Conservation (phyloP, 495 filamentous ascomycete genomes). For the Amphirosellinia nigrospora region DNA sequence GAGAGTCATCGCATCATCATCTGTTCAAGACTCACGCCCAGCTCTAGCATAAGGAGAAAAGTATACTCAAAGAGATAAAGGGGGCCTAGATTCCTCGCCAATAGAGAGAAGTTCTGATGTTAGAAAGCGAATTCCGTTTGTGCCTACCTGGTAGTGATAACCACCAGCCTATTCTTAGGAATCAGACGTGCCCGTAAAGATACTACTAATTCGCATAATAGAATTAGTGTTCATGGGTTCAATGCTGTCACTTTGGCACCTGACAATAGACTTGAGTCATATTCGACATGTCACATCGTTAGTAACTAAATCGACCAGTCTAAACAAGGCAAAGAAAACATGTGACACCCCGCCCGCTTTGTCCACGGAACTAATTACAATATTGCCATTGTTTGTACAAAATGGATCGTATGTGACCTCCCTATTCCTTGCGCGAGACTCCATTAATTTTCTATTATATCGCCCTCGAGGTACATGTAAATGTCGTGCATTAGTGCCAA, state of each 20-base stretch:
- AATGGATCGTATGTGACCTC: not conserved
- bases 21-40: slow-evolving; percentile 4
- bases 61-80: slow-evolving; percentile 23
- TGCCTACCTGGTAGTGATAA: slow-evolving; percentile 1
- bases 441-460: not conserved
- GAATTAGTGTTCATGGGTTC: not conserved
- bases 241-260: not conserved
- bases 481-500: not conserved
- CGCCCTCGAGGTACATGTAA: not conserved
- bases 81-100: slow-evolving; percentile 26
- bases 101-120: slow-evolving; percentile 28
- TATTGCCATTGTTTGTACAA: slow-evolving; percentile 11
- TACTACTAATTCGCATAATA: slow-evolving; percentile 19
- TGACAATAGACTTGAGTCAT: not conserved
- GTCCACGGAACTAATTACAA: not conserved
- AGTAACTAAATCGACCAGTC: not conserved
- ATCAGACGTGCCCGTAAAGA: slow-evolving; percentile 2
- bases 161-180: not conserved
- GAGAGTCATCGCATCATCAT: slow-evolving; percentile 13
- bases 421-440: not conserved
- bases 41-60: slow-evolving; percentile 14
- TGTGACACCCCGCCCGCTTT: not conserved
- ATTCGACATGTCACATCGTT: not conserved
- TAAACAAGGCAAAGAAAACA: not conserved
- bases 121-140: slow-evolving; percentile 1